Conservation (phyloP, 495 filamentous ascomycete species). For the Penicillium silybi region DNA sequence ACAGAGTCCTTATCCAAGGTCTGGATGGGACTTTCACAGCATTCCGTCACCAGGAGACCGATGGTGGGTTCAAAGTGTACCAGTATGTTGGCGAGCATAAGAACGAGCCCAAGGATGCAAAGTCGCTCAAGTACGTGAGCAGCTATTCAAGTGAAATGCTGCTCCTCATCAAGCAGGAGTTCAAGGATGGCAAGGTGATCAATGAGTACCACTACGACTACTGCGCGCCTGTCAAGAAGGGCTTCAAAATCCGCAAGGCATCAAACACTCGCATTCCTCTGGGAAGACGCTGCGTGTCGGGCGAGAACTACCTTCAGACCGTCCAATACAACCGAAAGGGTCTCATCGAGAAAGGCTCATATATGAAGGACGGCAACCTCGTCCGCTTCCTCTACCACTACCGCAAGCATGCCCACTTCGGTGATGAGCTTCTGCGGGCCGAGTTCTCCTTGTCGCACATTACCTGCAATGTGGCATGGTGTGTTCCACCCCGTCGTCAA, state of each 20-base stretch:
- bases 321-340: conserved; percentile 55
- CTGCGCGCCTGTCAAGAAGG: conserved; percentile 28
- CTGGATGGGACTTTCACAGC: conserved; percentile 45
- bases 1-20: conserved; percentile 40
- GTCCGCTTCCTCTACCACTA: conserved; percentile 57
- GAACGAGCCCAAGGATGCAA: conserved; percentile 37
- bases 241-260: conserved; percentile 26
- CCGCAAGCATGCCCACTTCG: conserved; percentile 52
- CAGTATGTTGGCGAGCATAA: conserved; percentile 46
- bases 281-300: conserved; percentile 44
- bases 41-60: conserved; percentile 39
- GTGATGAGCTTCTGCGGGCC: conserved; percentile 54
- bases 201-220: conserved; percentile 55
- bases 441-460: conserved; percentile 55
- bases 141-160: conserved; percentile 47
- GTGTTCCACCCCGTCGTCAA: conserved; percentile 49
- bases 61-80: conserved; percentile 43
- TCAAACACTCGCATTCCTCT: conserved; percentile 40
- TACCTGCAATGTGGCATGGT: conserved; percentile 56
- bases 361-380: conserved; percentile 51
- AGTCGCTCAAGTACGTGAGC: conserved; percentile 42
- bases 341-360: conserved; percentile 51
- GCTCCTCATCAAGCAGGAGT: conserved; percentile 47
- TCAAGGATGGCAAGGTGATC: conserved; percentile 38
- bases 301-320: conserved; percentile 42